Evolutionary conservation across 2,329 filamentous ascomycete genomes (phyloP).

Genomic region (Catunica adiposa): DNA sequence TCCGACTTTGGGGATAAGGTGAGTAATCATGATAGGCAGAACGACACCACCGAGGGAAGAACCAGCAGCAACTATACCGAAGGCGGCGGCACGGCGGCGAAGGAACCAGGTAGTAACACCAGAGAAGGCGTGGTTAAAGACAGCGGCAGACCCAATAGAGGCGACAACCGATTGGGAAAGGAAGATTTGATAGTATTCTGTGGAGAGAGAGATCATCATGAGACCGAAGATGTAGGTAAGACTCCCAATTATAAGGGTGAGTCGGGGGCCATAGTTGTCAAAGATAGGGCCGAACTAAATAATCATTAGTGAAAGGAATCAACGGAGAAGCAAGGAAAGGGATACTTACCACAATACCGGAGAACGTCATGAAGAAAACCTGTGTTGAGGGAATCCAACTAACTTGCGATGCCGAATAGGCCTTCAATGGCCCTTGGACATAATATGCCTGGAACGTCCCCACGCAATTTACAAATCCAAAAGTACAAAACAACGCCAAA

Average conservation of each 20-base stretch:
- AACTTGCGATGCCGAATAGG: slow-evolving; percentile 34
- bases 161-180: slow-evolving; percentile 27
- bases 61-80: slow-evolving; percentile 37
- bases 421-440: slow-evolving; percentile 28
- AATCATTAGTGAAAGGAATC: neutral
- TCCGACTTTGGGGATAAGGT: slow-evolving; percentile 31
- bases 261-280: slow-evolving; percentile 47
- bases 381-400: slow-evolving; percentile 45
- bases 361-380: slow-evolving; percentile 31
- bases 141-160: slow-evolving; percentile 26
- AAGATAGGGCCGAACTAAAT: slow-evolving; percentile 39
- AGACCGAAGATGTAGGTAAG: slow-evolving; percentile 44
- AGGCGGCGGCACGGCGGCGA: slow-evolving; percentile 33
- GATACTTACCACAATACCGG: slow-evolving; percentile 30
- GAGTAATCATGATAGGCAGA: slow-evolving; percentile 44
- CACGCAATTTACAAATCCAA: slow-evolving; percentile 28
- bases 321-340: neutral
- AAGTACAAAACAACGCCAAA: slow-evolving; percentile 28
- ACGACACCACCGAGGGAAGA: slow-evolving; percentile 38
- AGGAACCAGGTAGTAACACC: slow-evolving; percentile 35
- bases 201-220: slow-evolving; percentile 44
- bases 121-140: slow-evolving; percentile 28
- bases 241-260: slow-evolving; percentile 36
- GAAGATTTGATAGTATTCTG: slow-evolving; percentile 29
- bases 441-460: slow-evolving; percentile 47